Percentiles rank a stretch among this genome's conserved stretches.
Conservation (phyloP, 169 alveolate genomes). For the Eimeria sp. region DNA sequence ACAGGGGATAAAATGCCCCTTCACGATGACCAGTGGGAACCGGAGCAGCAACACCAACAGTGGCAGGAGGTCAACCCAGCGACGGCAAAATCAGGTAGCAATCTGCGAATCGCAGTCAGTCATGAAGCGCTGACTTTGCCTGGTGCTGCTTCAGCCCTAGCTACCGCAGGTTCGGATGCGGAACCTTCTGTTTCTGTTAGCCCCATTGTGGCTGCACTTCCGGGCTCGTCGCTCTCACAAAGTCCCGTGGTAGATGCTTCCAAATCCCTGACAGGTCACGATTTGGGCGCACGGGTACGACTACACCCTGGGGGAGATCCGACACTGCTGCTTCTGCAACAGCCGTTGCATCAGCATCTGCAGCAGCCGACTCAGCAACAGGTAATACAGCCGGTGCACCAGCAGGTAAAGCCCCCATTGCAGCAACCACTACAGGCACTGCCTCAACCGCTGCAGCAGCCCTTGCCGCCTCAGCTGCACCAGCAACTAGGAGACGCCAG, state of each 20-base stretch:
- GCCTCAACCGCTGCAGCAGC: constrained; percentile 13
- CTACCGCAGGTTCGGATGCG: constrained; percentile 16
- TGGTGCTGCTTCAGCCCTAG: constrained; percentile 13
- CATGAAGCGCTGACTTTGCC: constrained; percentile 6
- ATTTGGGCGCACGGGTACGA: constrained; percentile 11
- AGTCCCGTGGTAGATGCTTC: constrained; percentile 10
- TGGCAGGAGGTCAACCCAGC: constrained; percentile 14
- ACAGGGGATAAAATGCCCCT: constrained; percentile 1
- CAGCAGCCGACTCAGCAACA: constrained; percentile 39
- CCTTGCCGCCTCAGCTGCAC: constrained; percentile 12
- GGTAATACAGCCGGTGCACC: constrained; percentile 50
- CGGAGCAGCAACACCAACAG: constrained; percentile 25
- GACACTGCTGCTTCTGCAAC: constrained; percentile 36
- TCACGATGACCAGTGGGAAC: constrained; percentile 20
- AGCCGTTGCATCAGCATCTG: constrained; percentile 18
- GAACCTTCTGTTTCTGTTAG: not conserved
- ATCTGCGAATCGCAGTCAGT: not conserved
- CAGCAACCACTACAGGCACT: constrained; percentile 18
- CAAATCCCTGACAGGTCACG: not conserved
- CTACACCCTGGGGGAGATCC: constrained; percentile 30
- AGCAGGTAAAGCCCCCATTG: constrained; percentile 30
- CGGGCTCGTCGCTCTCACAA: not conserved
- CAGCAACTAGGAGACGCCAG: constrained; percentile 18
- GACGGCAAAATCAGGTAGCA: not conserved
- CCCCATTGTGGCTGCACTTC: constrained; percentile 22